phyloP scores from a whole-genome alignment of 257 asterid species.

The Prunella vulgaris region DNA sequence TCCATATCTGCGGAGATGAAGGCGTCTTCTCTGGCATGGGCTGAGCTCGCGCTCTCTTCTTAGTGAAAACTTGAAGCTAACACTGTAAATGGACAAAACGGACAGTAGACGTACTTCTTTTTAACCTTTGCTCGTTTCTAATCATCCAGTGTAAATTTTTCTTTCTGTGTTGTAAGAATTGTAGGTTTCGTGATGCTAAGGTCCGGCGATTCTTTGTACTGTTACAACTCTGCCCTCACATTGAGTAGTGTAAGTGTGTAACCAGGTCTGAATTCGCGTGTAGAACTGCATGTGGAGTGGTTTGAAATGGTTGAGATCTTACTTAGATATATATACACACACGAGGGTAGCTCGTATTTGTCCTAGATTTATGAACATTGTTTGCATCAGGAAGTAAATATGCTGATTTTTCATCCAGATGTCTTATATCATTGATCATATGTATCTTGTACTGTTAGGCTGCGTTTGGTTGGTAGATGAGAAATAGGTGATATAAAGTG shows the following conservation, averaged over 20 bases:
- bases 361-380: neutral
- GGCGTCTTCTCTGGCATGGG: slow-evolving; percentile 88
- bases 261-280: neutral
- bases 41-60: slow-evolving; percentile 82
- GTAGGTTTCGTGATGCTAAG: slow-evolving; percentile 9
- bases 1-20: slow-evolving; percentile 69
- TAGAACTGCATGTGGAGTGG: neutral
- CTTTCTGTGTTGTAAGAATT: slow-evolving; percentile 27
- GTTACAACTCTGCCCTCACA: slow-evolving; percentile 19
- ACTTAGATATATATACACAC: neutral
- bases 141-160: slow-evolving; percentile 17
- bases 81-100: slow-evolving; percentile 26
- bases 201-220: slow-evolving; percentile 32
- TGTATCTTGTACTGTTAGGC: too few species aligned
- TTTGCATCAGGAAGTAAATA: neutral
- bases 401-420: too few species aligned
- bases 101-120: slow-evolving; percentile 7
- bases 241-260: slow-evolving; percentile 7
- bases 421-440: too few species aligned
- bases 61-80: slow-evolving; percentile 26
- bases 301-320: neutral
- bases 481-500: too few species aligned
- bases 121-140: neutral
- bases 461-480: too few species aligned
- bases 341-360: neutral